Base-by-base conservation (phyloP, 2,329 filamentous ascomycete species). In the Pseudogymnoascus sp. region DNA sequence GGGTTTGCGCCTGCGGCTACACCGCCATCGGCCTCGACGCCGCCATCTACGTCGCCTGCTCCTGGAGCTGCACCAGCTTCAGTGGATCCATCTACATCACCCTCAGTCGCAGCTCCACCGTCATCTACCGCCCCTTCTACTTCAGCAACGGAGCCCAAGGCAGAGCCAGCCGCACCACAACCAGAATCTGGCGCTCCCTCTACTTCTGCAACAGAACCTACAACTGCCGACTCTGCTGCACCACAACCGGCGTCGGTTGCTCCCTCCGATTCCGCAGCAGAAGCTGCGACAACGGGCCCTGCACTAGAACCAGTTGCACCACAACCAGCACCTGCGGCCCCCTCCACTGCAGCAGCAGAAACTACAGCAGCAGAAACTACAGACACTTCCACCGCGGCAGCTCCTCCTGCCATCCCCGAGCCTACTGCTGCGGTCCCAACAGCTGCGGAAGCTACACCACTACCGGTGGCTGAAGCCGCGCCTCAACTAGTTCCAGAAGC, bases 391-490 rank as follows among this genome's bases (percentile, higher is more conserved):
- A 4, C n/a, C 1, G n/a, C 37, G 10, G n/a, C 37, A 40, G 37
- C 14, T 4, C 14, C 37, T 40, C n/a, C 35, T 14, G 62, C 50
- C 62, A 65, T 64, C 64, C 6, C 37, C 37, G 37, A 38, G 2
- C 16, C 37, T 2, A 38, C 37, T 6, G n/a, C 14, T 38, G 37
- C 5, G 4, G 5, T 14, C 14, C 14, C 37, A 8, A 7, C n/a
- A 38, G 14, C 37, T n/a, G 37, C n/a, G 6, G 14, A 40, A 40
- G n/a, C 37, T 40, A 19, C 37, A 19, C 37, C n/a, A 0, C n/a
- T 19, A 40, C 37, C 14, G n/a, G n/a, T n/a, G n/a, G n/a, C n/a
- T n/a, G n/a, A n/a, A n/a, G n/a, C n/a, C n/a, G n/a, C n/a, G n/a
- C n/a, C n/a, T n/a, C n/a, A n/a, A n/a, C n/a, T n/a, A 38, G 35